Base-by-base conservation (phyloP, 257 asterid species). In the Primulina huaijiensis region DNA sequence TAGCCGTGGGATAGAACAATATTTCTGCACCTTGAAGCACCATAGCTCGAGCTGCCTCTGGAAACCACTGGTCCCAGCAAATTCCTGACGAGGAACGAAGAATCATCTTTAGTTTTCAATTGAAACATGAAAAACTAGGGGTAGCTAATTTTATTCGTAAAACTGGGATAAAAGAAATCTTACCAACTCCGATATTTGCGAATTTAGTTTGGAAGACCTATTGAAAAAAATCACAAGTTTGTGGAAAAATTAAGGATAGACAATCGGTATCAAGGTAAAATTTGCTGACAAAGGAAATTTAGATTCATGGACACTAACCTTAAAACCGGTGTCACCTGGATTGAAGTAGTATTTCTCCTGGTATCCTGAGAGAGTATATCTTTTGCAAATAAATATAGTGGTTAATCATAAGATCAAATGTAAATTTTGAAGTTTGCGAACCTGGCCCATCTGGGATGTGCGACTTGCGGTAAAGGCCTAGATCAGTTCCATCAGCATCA, bases 11-110 rank as follows among this genome's bases (percentile, higher is more conserved):
- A 73, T 93, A 93, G 75, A 90, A 86, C 85, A 93, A 75, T 79
- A 93, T 74, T 76, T 93, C 99, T 65, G 99, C 97, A 69, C 99
- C 99, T 78, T 89, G 96, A 77, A 93, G 99, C 68, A 72, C 99
- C 96, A 93, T 86, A 65, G 96, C 99, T 71, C 99, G 86, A 61
- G 99, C 96, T 55, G 92, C 96, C 88, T 93, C 99, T 0, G 99
- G 99, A 83, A 94, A 94, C 99, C 99, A 94, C 79, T 91, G 96
- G 76, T 94, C 99, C 97, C 97, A 94, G 86, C 99, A 91, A 82
- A 91, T 94, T 40, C 85, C 99, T 94, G 77, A 64, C n/a, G 34
- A 72, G 70, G 72, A 66, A 75, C 21, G 46, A 53, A 66, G 33
- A 67, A 35, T 30, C 5, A 59, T 35, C 63, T 57, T 70, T 60